Evolutionary conservation across 2,329 filamentous ascomycete species (phyloP).

Genomic region (Simplicillium sp.): DNA sequence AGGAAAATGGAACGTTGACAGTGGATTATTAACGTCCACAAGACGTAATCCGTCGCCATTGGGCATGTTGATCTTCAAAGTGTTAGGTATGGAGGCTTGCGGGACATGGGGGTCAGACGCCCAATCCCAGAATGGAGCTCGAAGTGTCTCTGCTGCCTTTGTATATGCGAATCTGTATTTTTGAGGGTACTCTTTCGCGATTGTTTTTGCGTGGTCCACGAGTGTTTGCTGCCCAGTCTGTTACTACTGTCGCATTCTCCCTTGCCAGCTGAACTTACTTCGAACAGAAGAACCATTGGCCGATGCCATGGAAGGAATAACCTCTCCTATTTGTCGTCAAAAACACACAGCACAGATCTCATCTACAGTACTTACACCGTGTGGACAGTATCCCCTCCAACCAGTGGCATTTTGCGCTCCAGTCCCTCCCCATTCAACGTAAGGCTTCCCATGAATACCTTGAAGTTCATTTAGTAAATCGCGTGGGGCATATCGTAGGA

Average conservation of each 20-base stretch:
- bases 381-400: conserved; percentile 35
- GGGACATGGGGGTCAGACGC: conserved; percentile 32
- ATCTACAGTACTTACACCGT: conserved; percentile 27
- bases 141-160: conserved; percentile 34
- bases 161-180: conserved; percentile 25
- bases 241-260: conserved; percentile 4
- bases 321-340: conserved; percentile 26
- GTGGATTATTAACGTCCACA: conserved; percentile 37
- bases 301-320: conserved; percentile 47
- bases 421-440: conserved; percentile 30
- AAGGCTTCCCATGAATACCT: conserved; percentile 33
- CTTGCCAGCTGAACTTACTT: conserved; percentile 26
- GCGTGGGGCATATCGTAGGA: no score
- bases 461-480: conserved; percentile 3
- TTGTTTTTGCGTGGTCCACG: conserved; percentile 31
- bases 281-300: conserved; percentile 42
- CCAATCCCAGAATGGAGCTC: conserved; percentile 49
- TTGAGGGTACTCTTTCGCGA: conserved; percentile 33
- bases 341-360: no score
- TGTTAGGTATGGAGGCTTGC: conserved; percentile 21
- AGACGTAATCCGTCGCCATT: conserved; percentile 17
- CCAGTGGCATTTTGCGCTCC: conserved; percentile 17
- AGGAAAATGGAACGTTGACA: conserved; percentile 42
- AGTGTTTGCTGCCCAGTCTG: conserved; percentile 36
- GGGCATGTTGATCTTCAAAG: conserved; percentile 30